Base-by-base conservation (phyloP, 768 basidiomycete species). In the Russula sp. region DNA sequence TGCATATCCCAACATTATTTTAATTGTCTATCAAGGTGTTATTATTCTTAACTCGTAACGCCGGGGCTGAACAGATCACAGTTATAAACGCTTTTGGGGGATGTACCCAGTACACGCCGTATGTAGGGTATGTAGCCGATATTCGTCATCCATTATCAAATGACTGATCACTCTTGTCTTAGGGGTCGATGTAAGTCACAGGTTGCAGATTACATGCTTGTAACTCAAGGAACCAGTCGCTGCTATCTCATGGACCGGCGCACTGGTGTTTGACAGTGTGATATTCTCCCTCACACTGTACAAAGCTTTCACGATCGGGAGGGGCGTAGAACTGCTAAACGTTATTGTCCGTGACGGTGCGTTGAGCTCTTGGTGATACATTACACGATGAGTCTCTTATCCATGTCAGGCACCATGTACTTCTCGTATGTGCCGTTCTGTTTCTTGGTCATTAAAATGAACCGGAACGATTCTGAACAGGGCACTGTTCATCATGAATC, bases 311-410 rank as follows among this genome's bases (percentile, higher is more conserved):
- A 22, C 22, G 48, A 61, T 65, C 4, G 59, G 64, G 20, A 61
- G 32, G 10, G 64, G 59, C 10, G 22, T 57, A 44, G 38, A 38
- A 20, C 53, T 65, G 13, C 26, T 65, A 1, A 34, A 61, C 50
- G 64, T 65, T 40, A 61, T 65, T 0, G 59, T 65, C n/a, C 59
- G 64, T 28, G 64, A 65, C 24, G 59, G 64, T 65, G 5, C 6
- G 64, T 56, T 30, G 6, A 40, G 46, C 18, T 36, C n/a, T 1
- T 2, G 32, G 22, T 6, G 3, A 28, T n/a, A n/a, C 11, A 6
- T 14, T 22, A 16, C 5, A 8, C 48, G 51, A 20, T 16, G n/a
- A 44, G 10, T 5, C 38, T 57, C 2, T n/a, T 20, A 16, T 38
- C 18, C 38, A 18, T 34, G 18, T 4, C 40, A 65, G 64, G 64